Conservation (phyloP, 2,329 filamentous ascomycete genomes). For the Talaromyces sp. region DNA sequence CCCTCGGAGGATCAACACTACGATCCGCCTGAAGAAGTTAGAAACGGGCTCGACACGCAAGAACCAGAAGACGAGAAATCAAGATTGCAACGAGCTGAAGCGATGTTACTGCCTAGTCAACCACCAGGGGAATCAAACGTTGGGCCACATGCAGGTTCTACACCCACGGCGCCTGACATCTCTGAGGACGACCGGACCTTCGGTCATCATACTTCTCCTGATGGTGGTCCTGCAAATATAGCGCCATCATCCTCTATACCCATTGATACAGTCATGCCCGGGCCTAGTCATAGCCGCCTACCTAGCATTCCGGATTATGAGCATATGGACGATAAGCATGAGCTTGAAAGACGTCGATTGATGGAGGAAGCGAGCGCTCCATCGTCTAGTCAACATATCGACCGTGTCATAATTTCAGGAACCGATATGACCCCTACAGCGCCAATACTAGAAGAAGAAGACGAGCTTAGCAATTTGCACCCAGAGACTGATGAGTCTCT, state of each 20-base stretch:
- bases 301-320: conserved; percentile 35
- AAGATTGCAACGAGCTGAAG: conserved; percentile 70
- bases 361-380: conserved; percentile 63
- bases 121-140: conserved; percentile 54
- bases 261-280: conserved; percentile 29
- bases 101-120: conserved; percentile 74
- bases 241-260: conserved; percentile 25
- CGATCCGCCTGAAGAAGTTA: conserved; percentile 24
- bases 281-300: conserved; percentile 40
- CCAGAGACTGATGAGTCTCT: conserved; percentile 40
- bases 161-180: conserved; percentile 45
- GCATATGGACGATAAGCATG: conserved; percentile 68
- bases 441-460: conserved; percentile 56
- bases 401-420: conserved; percentile 5
- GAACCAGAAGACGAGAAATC: conserved; percentile 75
- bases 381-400: conserved; percentile 24
- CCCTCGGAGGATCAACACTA: conserved; percentile 27
- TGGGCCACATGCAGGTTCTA: conserved; percentile 43
- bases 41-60: conserved; percentile 52
- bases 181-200: conserved; percentile 47
- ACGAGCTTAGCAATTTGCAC: conserved; percentile 41
- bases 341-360: conserved; percentile 65
- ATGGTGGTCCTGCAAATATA: conserved; percentile 40
- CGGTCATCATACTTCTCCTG: not conserved
- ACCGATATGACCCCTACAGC: conserved; percentile 48